Evolutionary conservation across 2,329 filamentous ascomycete species (phyloP), one percentile per base, ranked within the genome.

Genomic region (Fusarium acutatum): DNA sequence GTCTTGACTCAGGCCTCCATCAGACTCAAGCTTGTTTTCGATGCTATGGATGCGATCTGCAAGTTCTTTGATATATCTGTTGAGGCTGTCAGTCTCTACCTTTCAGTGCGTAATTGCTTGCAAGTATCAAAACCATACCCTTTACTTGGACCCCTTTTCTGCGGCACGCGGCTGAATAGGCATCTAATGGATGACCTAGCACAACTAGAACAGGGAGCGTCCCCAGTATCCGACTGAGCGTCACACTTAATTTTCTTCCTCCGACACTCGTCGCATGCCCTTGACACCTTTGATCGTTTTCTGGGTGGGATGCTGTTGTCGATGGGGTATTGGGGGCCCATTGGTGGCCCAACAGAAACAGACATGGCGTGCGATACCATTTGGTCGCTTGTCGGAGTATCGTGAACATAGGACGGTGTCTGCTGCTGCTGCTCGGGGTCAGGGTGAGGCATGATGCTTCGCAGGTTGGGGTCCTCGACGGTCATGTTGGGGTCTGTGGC

Each of bases 181-280:
- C 95, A 97, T 28, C 86, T 85, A n/a, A 91, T 89, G n/a, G 89
- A 89, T 13, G 93, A 91, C 60, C 94, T 90, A 61, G 91, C 90
- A 81, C 95, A 97, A 78, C 94, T 96, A 6, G 93, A 93, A 78
- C 95, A 97, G 11, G 92, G 91, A 66, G 91, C 89, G 24, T 93
- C 89, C 22, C 90, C 91, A 11, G 88, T 88, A 79, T 97, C 94
- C 14, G 92, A 91, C 68, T 90, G 89, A 9, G 94, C 93, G 83
- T 97, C 94, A 78, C 95, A 97, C 79, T 94, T 94, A 67, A 97
- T 94, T 85, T 96, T 97, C 83, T 97, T 97, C 62, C 94, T 89
- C 47, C 95, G 88, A 80, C 94, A 97, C 80, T 97, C 94, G 79
- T 97, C 94, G 78, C 94, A 97, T 5, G 94, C 95, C 41, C 94